A percentile compares a stretch with the other conserved stretches of the same genome.
Evolutionary conservation across 805 yeast species (phyloP).

Genomic region (Lipomyces chichibuensis): DNA sequence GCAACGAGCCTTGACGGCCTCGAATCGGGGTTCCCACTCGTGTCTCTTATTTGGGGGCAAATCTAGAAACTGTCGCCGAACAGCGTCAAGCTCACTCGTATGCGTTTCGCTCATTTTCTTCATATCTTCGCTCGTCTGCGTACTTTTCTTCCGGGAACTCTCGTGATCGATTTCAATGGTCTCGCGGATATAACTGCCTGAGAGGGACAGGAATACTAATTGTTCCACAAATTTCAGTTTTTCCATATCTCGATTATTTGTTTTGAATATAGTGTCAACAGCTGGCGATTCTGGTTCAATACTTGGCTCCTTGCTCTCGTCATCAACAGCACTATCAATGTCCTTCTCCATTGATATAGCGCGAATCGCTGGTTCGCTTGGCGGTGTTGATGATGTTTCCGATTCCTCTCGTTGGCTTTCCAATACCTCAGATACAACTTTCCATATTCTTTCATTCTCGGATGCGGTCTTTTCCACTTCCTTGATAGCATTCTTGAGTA

Average conservation of each 20-base stretch:
- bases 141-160: slow-evolving; percentile 38
- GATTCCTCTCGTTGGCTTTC: slow-evolving; percentile 14
- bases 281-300: slow-evolving; percentile 13
- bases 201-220: slow-evolving; percentile 40
- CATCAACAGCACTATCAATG: not conserved
- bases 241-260: slow-evolving; percentile 37
- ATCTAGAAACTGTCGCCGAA: slow-evolving; percentile 36
- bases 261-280: slow-evolving; percentile 20
- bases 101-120: slow-evolving; percentile 38
- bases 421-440: slow-evolving; percentile 36
- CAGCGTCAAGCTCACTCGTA: slow-evolving; percentile 34
- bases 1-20: slow-evolving; percentile 39
- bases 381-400: not conserved
- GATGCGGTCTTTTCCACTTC: slow-evolving; percentile 45
- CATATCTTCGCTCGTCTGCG: slow-evolving; percentile 40
- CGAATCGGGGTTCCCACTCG: slow-evolving; percentile 39
- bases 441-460: slow-evolving; percentile 44
- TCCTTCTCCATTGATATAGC: not conserved
- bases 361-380: not conserved
- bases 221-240: slow-evolving; percentile 40
- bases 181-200: slow-evolving; percentile 45
- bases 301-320: not conserved
- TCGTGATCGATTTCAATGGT: slow-evolving; percentile 44
- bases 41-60: slow-evolving; percentile 32
- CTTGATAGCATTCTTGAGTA: slow-evolving; percentile 38